Conservation (phyloP, 768 basidiomycete species). For the Collybia sordida region DNA sequence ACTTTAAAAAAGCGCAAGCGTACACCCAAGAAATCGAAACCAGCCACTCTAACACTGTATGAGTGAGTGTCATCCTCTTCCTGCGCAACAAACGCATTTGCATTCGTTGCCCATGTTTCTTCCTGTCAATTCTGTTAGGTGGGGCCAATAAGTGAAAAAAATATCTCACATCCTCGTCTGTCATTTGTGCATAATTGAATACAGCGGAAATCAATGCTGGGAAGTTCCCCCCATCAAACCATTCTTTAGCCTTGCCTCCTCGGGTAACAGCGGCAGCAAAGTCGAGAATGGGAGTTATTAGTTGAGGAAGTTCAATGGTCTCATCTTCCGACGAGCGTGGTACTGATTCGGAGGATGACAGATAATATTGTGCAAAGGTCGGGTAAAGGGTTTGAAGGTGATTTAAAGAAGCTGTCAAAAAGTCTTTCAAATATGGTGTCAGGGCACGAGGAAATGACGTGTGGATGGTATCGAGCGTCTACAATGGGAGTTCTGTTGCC, state of each 20-base stretch:
- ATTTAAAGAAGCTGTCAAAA: constrained; percentile 55
- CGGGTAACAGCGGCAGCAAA: constrained; percentile 69
- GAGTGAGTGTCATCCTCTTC: constrained; percentile 88
- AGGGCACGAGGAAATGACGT: constrained; percentile 80
- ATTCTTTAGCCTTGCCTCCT: constrained; percentile 60
- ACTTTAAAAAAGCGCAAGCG: constrained; percentile 11
- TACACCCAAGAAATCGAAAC: constrained; percentile 83
- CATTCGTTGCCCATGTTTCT: constrained; percentile 85
- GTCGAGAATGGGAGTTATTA: constrained; percentile 80
- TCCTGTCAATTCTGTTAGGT: constrained; percentile 49
- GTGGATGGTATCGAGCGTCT: constrained; percentile 82
- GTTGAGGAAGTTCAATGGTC: constrained; percentile 68
- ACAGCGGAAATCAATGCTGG: constrained; percentile 50
- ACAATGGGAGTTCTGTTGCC: neutral
- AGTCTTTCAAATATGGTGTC: constrained; percentile 57
- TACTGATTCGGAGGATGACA: constrained; percentile 50
- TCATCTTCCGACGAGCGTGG: constrained; percentile 78
- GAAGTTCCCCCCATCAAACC: constrained; percentile 58
- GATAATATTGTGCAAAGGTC: constrained; percentile 61
- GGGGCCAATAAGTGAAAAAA: constrained; percentile 5
- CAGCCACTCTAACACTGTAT: constrained; percentile 82
- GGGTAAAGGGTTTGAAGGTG: constrained; percentile 62
- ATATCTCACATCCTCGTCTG: constrained; percentile 75
- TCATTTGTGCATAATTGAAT: constrained; percentile 82
- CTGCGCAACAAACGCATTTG: constrained; percentile 91